Evolutionary conservation across 148 eudicot genomes (phyloP).

Genomic region (Fagopyrum homotropicum): DNA sequence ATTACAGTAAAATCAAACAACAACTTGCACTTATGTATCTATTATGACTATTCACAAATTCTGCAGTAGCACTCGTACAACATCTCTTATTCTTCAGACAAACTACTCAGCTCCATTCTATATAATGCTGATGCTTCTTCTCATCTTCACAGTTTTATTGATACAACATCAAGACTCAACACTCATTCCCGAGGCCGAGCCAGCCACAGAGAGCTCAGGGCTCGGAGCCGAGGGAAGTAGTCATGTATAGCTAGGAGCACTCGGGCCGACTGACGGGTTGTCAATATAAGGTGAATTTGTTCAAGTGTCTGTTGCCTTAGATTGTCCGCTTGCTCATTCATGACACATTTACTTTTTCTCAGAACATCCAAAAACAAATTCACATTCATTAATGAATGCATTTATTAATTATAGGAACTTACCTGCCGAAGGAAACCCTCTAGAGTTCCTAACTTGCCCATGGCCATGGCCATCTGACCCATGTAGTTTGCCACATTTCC

Average conservation of each 20-base stretch:
- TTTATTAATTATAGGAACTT: not conserved
- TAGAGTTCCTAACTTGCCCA: constrained; percentile 97
- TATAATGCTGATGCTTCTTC: constrained; percentile 1
- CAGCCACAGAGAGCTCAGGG: constrained; percentile 20
- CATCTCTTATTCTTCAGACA: not conserved
- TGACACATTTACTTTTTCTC: not conserved
- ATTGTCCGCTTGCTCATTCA: constrained; percentile 16
- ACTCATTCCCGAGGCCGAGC: constrained; percentile 15
- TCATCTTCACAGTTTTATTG: not conserved
- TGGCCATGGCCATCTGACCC: constrained; percentile 99
- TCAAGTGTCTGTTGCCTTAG: constrained; percentile 20
- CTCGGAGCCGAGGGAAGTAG: constrained; percentile 17
- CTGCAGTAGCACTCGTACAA: not conserved
- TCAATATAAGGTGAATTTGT: constrained; percentile 19
- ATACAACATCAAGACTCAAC: not conserved
- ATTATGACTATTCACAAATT: not conserved
- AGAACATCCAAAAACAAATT: not conserved
- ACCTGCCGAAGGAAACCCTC: constrained; percentile 96
- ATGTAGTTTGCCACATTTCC: constrained; percentile 92
- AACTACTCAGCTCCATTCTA: not conserved
- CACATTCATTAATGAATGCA: not conserved
- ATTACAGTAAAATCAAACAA: not conserved
- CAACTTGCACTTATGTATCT: constrained; percentile 8
- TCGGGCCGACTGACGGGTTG: constrained; percentile 19
- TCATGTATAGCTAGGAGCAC: constrained; percentile 15